Percentiles rank a stretch among this genome's conserved stretches.
Evolutionary conservation across 2,329 filamentous ascomycete species (phyloP).

Genomic region (Ophiocordyceps camponoti-leonardi): DNA sequence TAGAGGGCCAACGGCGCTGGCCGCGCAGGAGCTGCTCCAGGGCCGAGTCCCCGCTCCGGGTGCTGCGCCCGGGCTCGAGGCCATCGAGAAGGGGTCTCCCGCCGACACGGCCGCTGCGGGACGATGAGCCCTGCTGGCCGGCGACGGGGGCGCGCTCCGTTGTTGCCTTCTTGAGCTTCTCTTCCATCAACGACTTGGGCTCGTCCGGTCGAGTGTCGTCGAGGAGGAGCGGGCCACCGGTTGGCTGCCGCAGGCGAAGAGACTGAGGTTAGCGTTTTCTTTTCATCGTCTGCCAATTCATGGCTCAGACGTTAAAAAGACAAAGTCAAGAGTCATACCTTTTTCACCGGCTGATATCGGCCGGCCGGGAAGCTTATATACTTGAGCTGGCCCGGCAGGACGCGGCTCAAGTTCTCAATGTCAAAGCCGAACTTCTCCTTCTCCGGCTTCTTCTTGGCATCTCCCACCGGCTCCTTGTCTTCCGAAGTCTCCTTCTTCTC

Average conservation of each 20-base stretch:
- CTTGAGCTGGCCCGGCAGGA: slow-evolving; percentile 83
- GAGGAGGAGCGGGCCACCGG: slow-evolving; percentile 83
- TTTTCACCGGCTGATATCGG: slow-evolving; percentile 78
- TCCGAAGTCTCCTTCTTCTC: slow-evolving; percentile 38
- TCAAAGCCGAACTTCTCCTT: slow-evolving; percentile 97
- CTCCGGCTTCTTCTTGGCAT: slow-evolving; percentile 74
- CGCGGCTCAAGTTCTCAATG: slow-evolving; percentile 90
- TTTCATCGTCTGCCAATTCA: not conserved
- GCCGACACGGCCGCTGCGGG: not conserved
- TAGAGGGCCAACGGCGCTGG: slow-evolving; percentile 17
- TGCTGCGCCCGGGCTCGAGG: slow-evolving; percentile 15
- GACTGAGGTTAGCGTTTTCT: slow-evolving; percentile 8
- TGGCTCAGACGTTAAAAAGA: not conserved
- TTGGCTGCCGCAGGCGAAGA: slow-evolving; percentile 41
- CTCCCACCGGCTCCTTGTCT: slow-evolving; percentile 39
- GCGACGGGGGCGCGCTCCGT: slow-evolving; percentile 44
- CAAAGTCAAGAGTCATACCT: slow-evolving; percentile 37
- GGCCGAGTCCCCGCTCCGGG: slow-evolving; percentile 13
- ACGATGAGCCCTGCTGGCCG: slow-evolving; percentile 11
- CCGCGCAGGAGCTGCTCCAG: slow-evolving; percentile 26
- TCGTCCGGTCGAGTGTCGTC: slow-evolving; percentile 68
- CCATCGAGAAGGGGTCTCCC: slow-evolving; percentile 19
- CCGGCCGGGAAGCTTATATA: slow-evolving; percentile 85
- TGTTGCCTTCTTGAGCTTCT: slow-evolving; percentile 74
- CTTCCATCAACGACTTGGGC: slow-evolving; percentile 65